Base-by-base conservation (phyloP, 306 rosid species). In the Fragaria iinumae region DNA sequence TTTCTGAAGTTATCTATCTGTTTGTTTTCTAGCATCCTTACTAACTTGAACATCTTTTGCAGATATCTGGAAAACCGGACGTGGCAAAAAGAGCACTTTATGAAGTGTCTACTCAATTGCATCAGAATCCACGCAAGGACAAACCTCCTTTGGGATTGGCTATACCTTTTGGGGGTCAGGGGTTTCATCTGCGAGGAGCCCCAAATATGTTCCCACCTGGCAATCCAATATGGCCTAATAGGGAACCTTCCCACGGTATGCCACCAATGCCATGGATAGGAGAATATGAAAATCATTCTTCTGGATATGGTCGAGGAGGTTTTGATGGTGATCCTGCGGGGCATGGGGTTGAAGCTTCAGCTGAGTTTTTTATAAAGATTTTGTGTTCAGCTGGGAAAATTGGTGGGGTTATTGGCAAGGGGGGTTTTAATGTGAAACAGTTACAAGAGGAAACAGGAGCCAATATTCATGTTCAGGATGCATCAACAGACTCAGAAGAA, bases 401-500 rank as follows among this genome's bases (percentile, higher is more conserved):
- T 71, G 87, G 87, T 67, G 81, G 84, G 59, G 82, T 84, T 38
- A 84, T 84, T 76, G 87, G 87, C 66, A 80, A 84, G 80, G 87
- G 82, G 17, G 84, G 84, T 44, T 73, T 64, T 21, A 84, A 76
- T 60, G 82, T 84, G 55, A 84, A 77, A 59, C 82, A 77, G 77
- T 72, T 84, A 63, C 81, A 77, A 75, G 82, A 77, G 77, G 82
- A 84, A 38, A 72, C 84, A 1, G 84, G 82, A 43, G 84, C 84
- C 9, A 67, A 63, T 66, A 79, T 83, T 43, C 74, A 79, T 36
- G 86, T 75, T 43, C 83, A 83, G 77, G 83, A 71, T 72, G 78
- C 87, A 52, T 66, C 79, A 47, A 45, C 69, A 0, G 73, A 80
- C n/a, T 64, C 71, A 20, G 84, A 80, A 67, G 87, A 83, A 53